phyloP scores from a whole-genome alignment of 2,329 filamentous ascomycete genomes.

The Tolypocladium nubicola region DNA sequence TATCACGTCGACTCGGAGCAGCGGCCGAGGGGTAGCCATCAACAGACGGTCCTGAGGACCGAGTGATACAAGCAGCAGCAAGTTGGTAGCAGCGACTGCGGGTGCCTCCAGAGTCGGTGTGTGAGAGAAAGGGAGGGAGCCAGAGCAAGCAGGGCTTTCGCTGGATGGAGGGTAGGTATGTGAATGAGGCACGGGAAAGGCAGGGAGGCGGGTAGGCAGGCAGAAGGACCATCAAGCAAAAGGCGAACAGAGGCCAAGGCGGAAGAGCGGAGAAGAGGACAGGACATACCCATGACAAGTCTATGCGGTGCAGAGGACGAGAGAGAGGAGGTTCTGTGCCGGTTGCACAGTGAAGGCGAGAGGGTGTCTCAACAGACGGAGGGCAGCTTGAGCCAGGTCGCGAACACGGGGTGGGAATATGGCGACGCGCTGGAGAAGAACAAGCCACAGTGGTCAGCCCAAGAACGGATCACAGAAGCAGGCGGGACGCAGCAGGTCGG shows the following conservation, averaged over 20 bases:
- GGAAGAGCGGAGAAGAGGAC: slow-evolving; percentile 4
- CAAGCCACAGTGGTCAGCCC: slow-evolving; percentile 20
- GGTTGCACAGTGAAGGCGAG: slow-evolving; percentile 9
- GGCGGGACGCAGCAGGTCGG: slow-evolving; percentile 18
- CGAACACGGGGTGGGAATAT: slow-evolving; percentile 11
- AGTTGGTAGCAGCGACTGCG: neutral
- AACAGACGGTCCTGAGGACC: neutral
- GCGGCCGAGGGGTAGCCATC: neutral
- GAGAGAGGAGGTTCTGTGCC: slow-evolving; percentile 7
- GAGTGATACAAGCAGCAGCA: neutral
- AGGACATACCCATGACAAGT: slow-evolving; percentile 12
- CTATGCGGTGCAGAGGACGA: slow-evolving; percentile 9
- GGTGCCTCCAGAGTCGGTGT: neutral
- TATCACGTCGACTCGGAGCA: slow-evolving; percentile 21
- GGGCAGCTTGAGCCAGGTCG: slow-evolving; percentile 8
- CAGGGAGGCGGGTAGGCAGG: neutral
- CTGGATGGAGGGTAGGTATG: neutral
- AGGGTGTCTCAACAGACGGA: slow-evolving; percentile 16
- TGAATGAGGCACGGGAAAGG: neutral
- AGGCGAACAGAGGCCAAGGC: neutral
- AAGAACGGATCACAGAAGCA: slow-evolving; percentile 19
- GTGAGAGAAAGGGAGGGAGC: neutral
- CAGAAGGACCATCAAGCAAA: neutral
- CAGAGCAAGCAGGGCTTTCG: neutral
- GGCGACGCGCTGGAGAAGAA: slow-evolving; percentile 12